These are phyloP conservation scores for Cynanchum wilfordii DNA, from an alignment of 257 asterid species.

Conservation along the genomic window DNA sequence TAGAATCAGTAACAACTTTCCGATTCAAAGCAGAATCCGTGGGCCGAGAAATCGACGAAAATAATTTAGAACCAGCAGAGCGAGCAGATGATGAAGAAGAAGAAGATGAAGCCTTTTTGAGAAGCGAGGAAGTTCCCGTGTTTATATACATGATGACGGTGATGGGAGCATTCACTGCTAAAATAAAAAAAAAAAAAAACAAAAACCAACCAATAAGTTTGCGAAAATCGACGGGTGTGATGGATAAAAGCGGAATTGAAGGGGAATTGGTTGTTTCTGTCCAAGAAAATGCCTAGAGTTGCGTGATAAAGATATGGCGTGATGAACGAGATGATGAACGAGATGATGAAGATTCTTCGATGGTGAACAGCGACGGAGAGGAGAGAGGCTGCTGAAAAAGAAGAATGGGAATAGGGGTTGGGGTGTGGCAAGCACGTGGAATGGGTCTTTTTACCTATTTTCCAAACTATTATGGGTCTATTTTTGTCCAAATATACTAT, in stretches of 20 bases:
- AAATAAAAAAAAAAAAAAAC: neutral
- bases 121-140: neutral
- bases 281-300: neutral
- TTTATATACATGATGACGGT: conserved; percentile 1
- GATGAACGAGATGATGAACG: neutral
- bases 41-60: neutral
- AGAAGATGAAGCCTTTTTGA: neutral
- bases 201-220: no score
- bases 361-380: neutral
- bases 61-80: neutral
- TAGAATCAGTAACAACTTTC: neutral
- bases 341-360: neutral
- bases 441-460: no score
- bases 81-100: neutral
- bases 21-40: neutral
- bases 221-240: neutral
- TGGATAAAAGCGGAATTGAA: neutral
- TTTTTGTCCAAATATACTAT: no score
- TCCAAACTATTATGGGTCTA: no score
- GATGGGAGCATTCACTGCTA: neutral
- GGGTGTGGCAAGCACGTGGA: conserved; percentile 3
- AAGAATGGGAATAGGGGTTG: neutral
- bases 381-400: neutral
- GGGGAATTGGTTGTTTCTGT: conserved; percentile 1
- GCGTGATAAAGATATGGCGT: conserved; percentile 1